Evolutionary conservation across 441 rosid species (phyloP).

Genomic region (Theobroma grandiflorum): DNA sequence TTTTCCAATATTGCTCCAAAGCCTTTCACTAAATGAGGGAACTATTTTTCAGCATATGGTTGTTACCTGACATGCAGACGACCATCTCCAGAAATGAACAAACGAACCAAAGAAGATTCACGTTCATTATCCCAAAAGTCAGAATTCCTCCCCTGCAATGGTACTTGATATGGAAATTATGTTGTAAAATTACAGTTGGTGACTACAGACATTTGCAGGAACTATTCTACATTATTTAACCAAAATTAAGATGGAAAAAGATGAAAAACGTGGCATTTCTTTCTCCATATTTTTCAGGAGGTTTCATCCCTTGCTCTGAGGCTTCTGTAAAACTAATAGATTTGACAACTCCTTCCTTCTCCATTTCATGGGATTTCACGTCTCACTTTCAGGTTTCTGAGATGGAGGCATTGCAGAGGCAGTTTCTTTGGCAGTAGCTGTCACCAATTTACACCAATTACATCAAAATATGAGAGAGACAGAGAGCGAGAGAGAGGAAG

Average conservation of each 20-base stretch:
- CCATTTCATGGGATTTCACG: constrained; percentile 21
- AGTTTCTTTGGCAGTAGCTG: constrained; percentile 53
- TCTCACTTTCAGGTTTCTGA: constrained; percentile 48
- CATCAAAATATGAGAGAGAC: constrained; percentile 13
- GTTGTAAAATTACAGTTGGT: neutral
- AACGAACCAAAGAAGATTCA: neutral
- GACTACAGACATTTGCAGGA: neutral
- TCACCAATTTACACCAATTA: constrained; percentile 27
- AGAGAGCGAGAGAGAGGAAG: constrained; percentile 1
- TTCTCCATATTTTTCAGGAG: constrained; percentile 7
- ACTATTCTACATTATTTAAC: constrained; percentile 13
- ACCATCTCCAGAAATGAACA: neutral
- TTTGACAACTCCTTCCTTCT: neutral
- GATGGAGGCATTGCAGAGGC: constrained; percentile 49
- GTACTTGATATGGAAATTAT: neutral
- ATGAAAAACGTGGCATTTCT: neutral
- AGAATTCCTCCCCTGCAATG: neutral
- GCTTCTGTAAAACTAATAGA: constrained; percentile 9
- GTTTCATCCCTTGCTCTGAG: constrained; percentile 13
- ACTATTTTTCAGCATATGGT: neutral
- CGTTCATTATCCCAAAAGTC: neutral
- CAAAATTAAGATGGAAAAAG: neutral
- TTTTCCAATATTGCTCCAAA: neutral
- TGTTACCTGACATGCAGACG: too few species aligned
- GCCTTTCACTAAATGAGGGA: neutral